A percentile compares a stretch with the other conserved stretches of the same genome.
Evolutionary conservation across 805 yeast genomes (phyloP).

Genomic region (Tetrapisispora nanseiensis): DNA sequence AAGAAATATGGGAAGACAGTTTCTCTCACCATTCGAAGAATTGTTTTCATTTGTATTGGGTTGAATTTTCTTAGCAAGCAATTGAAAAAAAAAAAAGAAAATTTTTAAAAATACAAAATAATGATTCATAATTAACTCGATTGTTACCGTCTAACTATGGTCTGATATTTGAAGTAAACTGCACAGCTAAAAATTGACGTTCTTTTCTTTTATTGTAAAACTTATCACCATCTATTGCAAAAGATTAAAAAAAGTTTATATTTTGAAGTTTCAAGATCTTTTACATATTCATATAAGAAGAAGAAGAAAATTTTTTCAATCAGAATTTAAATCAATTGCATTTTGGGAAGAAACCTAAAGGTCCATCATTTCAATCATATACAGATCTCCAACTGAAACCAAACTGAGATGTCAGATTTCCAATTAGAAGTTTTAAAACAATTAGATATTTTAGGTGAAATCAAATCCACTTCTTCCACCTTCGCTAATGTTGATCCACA

Average conservation of each 20-base stretch:
- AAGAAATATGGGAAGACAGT: background rate
- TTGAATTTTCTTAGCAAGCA: background rate
- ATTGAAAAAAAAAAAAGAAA: background rate
- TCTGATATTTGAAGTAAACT: no score
- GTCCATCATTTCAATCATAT: background rate
- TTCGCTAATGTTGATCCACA: constrained; percentile 61
- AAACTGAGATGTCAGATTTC: constrained; percentile 57
- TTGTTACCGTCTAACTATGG: no score
- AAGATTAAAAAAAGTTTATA: no score
- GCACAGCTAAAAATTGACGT: no score
- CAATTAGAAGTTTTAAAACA: constrained; percentile 54
- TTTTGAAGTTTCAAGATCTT: no score
- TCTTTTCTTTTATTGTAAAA: no score
- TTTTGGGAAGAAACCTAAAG: no score
- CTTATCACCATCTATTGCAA: no score
- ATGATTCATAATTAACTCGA: constrained; percentile 2
- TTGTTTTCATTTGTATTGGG: background rate
- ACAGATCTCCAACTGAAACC: no score
- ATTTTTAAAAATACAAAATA: background rate
- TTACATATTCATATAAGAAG: no score
- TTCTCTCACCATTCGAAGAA: background rate
- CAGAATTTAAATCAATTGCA: no score
- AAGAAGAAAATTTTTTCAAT: no score
- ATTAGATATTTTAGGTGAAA: constrained; percentile 52
- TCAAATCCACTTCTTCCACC: constrained; percentile 56